These are phyloP conservation scores for Lycium ferocissimum DNA, from an alignment of 257 asterid genomes.

Conservation along the genomic window DNA sequence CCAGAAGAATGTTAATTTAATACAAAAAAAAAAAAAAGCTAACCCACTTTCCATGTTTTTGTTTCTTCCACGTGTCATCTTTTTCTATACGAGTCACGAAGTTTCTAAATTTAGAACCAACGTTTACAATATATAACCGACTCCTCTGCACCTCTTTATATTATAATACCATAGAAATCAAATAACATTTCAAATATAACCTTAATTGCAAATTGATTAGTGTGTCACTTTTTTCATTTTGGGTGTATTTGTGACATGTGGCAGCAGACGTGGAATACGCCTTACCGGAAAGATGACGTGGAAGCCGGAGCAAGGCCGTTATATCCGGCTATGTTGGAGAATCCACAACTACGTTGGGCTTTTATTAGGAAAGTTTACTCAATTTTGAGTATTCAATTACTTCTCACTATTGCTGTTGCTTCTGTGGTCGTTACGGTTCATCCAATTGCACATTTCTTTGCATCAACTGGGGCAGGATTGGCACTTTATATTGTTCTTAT, in stretches of 20 bases:
- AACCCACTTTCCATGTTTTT: background rate
- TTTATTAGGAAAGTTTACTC: conserved; percentile 67
- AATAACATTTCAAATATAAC: background rate
- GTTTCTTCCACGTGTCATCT: conserved; percentile 23
- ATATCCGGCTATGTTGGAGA: conserved; percentile 62
- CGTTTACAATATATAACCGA: background rate
- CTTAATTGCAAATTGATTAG: background rate
- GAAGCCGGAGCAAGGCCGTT: conserved; percentile 50
- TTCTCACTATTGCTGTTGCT: conserved; percentile 55
- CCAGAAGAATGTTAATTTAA: background rate
- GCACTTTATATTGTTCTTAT: conserved; percentile 41
- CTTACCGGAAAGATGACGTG: conserved; percentile 53
- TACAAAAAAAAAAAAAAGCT: background rate
- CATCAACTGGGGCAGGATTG: conserved; percentile 44
- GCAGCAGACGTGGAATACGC: conserved; percentile 39
- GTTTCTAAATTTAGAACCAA: background rate
- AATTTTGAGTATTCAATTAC: conserved; percentile 51
- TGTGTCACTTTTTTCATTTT: background rate
- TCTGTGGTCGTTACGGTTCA: conserved; percentile 47
- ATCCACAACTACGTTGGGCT: conserved; percentile 61
- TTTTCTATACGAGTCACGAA: background rate
- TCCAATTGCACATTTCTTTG: conserved; percentile 50
- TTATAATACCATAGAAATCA: background rate
- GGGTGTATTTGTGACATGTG: conserved; percentile 33
- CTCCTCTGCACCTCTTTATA: background rate